Evolutionary conservation across 306 rosid species (phyloP).

Genomic region (Senna siamea): DNA sequence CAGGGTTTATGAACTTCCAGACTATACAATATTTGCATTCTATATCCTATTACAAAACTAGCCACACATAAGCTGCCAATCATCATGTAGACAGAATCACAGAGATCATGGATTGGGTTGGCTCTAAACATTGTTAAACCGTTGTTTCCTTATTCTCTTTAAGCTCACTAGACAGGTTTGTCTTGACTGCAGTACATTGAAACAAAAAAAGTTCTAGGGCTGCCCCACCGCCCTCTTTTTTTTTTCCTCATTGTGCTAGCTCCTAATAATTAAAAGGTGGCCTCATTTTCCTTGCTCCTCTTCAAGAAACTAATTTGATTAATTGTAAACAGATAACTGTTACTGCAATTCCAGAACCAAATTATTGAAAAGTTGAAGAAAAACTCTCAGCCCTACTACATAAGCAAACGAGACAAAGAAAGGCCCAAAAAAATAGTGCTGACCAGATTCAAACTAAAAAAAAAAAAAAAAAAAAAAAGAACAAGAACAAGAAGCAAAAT

Average conservation of each 20-base stretch:
- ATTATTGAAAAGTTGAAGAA: neutral
- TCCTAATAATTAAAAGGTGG: neutral
- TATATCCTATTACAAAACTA: neutral
- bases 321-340: neutral
- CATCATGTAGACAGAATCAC: neutral
- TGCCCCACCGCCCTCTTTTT: neutral
- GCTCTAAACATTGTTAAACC: neutral
- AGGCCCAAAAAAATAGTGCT: neutral
- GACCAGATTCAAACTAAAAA: neutral
- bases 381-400: neutral
- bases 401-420: neutral
- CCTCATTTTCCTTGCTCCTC: constrained; percentile 3
- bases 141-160: too few species aligned
- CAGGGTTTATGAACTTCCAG: neutral
- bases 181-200: neutral
- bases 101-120: neutral
- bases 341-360: neutral
- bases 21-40: neutral
- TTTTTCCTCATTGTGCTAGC: neutral
- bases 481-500: neutral
- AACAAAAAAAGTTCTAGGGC: neutral
- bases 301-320: neutral
- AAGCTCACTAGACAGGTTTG: neutral
- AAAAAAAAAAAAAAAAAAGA: neutral
- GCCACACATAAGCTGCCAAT: neutral